Conservation (phyloP, 2,329 filamentous ascomycete genomes). For the Coniochaeta prunicola region DNA sequence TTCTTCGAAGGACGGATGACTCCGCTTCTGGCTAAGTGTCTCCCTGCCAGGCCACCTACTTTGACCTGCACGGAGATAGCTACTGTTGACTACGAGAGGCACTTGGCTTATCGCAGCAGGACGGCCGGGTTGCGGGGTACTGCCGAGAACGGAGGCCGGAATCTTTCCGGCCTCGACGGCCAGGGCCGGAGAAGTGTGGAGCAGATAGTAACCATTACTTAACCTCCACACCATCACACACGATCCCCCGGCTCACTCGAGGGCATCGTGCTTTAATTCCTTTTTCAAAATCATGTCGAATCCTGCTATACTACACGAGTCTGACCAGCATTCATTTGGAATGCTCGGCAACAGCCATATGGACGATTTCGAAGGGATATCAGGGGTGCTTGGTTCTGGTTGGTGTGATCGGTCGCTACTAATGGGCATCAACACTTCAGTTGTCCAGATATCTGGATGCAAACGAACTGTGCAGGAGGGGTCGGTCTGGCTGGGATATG, state of each 20-base stretch:
- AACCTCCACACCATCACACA: background rate
- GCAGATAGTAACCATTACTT: conserved; percentile 1
- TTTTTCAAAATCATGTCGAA: too few species aligned
- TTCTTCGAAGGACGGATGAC: too few species aligned
- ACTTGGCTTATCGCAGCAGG: background rate
- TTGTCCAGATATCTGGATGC: background rate
- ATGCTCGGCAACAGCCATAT: too few species aligned
- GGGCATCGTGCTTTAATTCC: too few species aligned
- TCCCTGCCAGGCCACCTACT: background rate
- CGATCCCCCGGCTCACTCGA: background rate
- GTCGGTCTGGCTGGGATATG: background rate
- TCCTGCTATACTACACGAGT: too few species aligned
- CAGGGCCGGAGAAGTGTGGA: conserved; percentile 3
- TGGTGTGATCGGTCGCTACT: background rate
- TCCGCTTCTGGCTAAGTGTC: too few species aligned
- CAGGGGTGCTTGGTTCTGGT: too few species aligned
- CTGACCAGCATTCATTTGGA: too few species aligned
- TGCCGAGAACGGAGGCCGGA: conserved; percentile 6
- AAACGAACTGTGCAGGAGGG: background rate
- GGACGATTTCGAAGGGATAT: too few species aligned
- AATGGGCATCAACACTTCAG: background rate
- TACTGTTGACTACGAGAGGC: too few species aligned
- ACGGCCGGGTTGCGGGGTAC: conserved; percentile 1
- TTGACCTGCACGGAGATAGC: background rate
- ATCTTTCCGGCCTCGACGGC: conserved; percentile 3